A percentile compares a stretch with the other conserved stretches of the same genome.
Conservation (phyloP, 2,329 filamentous ascomycete species). For the Coleophoma cylindrospora region DNA sequence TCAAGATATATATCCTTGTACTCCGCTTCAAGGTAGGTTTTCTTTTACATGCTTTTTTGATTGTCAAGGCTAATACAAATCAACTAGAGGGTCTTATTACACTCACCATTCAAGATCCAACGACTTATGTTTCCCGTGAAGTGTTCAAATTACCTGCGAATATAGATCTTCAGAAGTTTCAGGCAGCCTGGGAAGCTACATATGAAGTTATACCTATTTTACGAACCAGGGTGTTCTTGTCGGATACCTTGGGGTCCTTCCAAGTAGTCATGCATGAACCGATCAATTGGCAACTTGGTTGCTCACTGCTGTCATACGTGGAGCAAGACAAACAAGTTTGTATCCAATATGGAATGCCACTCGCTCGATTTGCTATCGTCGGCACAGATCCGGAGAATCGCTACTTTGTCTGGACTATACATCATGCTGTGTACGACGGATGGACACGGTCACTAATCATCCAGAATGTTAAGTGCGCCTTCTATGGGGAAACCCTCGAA, state of each 20-base stretch:
- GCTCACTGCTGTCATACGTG: background rate
- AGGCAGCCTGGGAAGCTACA: slow-evolving; percentile 18
- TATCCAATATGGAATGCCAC: background rate
- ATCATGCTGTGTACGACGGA: slow-evolving; percentile 48
- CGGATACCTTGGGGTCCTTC: background rate
- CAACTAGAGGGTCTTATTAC: slow-evolving; percentile 54
- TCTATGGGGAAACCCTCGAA: background rate
- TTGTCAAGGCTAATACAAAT: no score
- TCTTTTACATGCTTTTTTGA: background rate
- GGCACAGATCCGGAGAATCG: background rate
- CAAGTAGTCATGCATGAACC: background rate
- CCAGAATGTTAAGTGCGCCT: slow-evolving; percentile 2
- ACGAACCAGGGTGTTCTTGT: background rate
- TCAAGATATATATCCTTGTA: no score
- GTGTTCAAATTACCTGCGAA: slow-evolving; percentile 7
- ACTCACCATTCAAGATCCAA: slow-evolving; percentile 21
- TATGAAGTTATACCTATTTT: background rate
- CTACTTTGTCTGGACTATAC: slow-evolving; percentile 40
- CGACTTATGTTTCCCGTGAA: slow-evolving; percentile 25
- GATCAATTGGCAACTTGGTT: background rate
- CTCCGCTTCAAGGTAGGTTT: background rate
- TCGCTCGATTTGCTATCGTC: slow-evolving; percentile 3
- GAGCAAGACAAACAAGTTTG: background rate
- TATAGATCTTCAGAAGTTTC: slow-evolving; percentile 11
- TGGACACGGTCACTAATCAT: slow-evolving; percentile 29